These are phyloP conservation scores for Esteya vermicola DNA, from an alignment of 2,329 filamentous ascomycete genomes.

Conservation along the genomic window DNA sequence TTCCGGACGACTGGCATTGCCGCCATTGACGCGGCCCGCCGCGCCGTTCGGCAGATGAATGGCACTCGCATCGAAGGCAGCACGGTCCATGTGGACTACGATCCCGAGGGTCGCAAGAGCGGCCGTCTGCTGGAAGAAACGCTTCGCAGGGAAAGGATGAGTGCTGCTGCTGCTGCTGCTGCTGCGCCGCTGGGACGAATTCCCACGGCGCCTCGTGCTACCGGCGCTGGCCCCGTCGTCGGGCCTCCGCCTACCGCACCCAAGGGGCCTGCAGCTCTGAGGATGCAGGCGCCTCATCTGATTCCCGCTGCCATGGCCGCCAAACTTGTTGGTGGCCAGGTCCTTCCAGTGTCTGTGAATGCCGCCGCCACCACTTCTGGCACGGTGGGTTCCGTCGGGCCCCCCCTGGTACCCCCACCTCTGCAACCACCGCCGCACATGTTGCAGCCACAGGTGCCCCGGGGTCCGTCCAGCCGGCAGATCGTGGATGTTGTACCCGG, in stretches of 20 bases:
- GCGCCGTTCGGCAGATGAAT: slow-evolving; percentile 63
- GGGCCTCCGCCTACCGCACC: slow-evolving; percentile 71
- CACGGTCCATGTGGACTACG: slow-evolving; percentile 69
- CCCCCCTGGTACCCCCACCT: neutral
- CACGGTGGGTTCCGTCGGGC: neutral
- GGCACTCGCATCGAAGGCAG: slow-evolving; percentile 68
- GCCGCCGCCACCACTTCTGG: neutral
- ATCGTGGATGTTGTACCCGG: slow-evolving; percentile 31
- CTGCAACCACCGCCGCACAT: slow-evolving; percentile 13
- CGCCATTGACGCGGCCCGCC: slow-evolving; percentile 68
- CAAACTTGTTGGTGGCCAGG: too few relatives aligned
- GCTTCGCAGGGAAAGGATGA: slow-evolving; percentile 47
- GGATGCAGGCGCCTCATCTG: too few relatives aligned
- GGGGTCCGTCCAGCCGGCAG: slow-evolving; percentile 19
- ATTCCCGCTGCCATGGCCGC: too few relatives aligned
- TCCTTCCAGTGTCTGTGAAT: neutral
- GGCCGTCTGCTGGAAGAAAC: slow-evolving; percentile 62
- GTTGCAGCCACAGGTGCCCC: slow-evolving; percentile 12
- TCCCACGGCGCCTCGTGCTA: slow-evolving; percentile 18
- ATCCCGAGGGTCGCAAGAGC: slow-evolving; percentile 77
- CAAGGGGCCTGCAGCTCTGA: slow-evolving; percentile 59
- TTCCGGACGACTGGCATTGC: slow-evolving; percentile 40
- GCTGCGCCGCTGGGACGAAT: slow-evolving; percentile 11
- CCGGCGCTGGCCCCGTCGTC: slow-evolving; percentile 24
- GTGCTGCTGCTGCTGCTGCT: neutral